These are phyloP conservation scores for Neophaeococcomyces aloes DNA, from an alignment of 2,329 filamentous ascomycete genomes.

Conservation along the genomic window DNA sequence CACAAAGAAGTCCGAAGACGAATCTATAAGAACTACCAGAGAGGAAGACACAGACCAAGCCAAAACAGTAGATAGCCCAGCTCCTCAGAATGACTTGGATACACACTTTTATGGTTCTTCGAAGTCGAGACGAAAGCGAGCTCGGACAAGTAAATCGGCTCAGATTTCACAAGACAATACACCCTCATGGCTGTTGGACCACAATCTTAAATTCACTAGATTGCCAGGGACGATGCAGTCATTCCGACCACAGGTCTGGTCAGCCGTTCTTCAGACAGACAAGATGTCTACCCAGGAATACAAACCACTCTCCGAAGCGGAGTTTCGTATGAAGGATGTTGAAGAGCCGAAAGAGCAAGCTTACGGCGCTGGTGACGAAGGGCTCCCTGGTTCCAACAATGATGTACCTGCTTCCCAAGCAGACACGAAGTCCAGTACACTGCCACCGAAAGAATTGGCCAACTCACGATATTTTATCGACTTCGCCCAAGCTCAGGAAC, in stretches of 20 bases:
- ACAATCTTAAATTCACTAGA: constrained; percentile 11
- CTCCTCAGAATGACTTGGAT: neutral
- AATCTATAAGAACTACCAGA: too few species aligned
- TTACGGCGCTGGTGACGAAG: neutral
- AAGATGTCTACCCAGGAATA: too few species aligned
- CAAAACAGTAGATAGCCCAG: neutral
- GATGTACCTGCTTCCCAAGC: neutral
- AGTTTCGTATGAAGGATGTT: too few species aligned
- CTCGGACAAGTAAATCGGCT: constrained; percentile 10
- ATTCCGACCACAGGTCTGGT: too few species aligned
- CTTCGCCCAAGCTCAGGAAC: constrained; percentile 17
- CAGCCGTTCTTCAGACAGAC: too few species aligned
- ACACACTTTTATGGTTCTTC: constrained; percentile 15
- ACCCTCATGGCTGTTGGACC: constrained; percentile 17
- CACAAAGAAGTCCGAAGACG: too few species aligned
- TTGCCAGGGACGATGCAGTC: neutral
- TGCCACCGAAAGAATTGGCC: neutral
- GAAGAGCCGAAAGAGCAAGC: neutral
- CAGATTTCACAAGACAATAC: constrained; percentile 7
- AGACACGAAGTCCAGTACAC: neutral
- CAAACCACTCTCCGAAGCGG: too few species aligned
- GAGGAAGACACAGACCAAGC: neutral
- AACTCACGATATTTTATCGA: constrained; percentile 15
- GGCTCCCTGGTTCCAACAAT: neutral
- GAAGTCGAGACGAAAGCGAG: constrained; percentile 14